Base-by-base conservation (phyloP, 345 rosid genomes). In the Brassica incana region DNA sequence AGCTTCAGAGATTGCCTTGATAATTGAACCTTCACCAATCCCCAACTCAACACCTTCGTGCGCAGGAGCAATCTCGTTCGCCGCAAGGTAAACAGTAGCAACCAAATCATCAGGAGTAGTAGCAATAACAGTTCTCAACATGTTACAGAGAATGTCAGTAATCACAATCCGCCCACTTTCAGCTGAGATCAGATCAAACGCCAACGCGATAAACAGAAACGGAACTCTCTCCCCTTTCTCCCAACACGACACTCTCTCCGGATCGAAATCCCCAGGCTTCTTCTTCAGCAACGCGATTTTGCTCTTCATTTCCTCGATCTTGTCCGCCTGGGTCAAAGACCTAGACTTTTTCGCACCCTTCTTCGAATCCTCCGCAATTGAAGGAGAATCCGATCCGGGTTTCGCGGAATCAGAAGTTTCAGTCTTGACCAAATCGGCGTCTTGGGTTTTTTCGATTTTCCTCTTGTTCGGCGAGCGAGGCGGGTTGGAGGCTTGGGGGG, bases 21-120 rank as follows among this genome's bases (percentile, higher is more conserved):
- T 88, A 76, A 95, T 87, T 18, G 87, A 84, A 1, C 91, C 88
- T 56, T 93, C 97, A 64, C 98, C 98, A 45, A 91, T 90, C 48
- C 99, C 98, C 72, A 95, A 83, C 81, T 93, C 98, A 71, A 93
- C 50, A n/a, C 98, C 99, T 72, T 93, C 95, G 52, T 93, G 98
- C 15, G 98, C 91, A 5, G 99, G 93, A 0, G 98, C 94, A 77
- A 95, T 76, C 86, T 86, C 87, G 77, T 90, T 88, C 1, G 94
- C 97, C 30, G 90, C 75, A 69, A 93, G 85, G 80, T 91, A 93
- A 27, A 95, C 96, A 20, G 83, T 83, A 0, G 91, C 83, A 20
- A 86, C 71, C 88, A 93, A 86, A 84, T 93, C 99, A 9, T 87
- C 96, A 0, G 98, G 95, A 16, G 92, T 88, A 0, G 89, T 90